Evolutionary conservation across 2,329 filamentous ascomycete genomes (phyloP), one percentile per base, ranked within the genome.

Genomic region (Ascocoryne sarcoides): DNA sequence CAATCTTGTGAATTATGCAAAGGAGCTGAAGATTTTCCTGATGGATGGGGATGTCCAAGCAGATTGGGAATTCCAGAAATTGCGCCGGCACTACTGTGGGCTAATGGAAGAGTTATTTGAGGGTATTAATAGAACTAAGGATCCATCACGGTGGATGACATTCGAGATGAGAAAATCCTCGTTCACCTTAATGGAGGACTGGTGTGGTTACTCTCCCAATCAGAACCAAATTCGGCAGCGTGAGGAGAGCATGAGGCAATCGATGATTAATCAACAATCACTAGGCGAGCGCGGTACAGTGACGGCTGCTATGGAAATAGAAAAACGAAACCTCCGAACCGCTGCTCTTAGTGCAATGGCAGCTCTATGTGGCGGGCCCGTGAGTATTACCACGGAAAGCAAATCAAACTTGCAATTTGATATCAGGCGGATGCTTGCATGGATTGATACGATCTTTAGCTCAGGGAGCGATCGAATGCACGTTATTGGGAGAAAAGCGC

Each of bases 141-240:
- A 95, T 45, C 84, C 88, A 2, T 82, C 86, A 4, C 76, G 87
- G 21, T 98, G 92, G 90, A 92, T 98, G 77, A 89, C 92, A 0
- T 98, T 98, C 56, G 92, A 98, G 60, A 86, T 89, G 10, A 75
- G 93, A 30, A 95, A 95, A 59, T 95, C 92, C 4, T 84, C 90
- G 0, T 98, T 98, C 58, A 82, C 89, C 0, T 67, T 98, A 35
- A 96, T 98, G 89, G 92, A 98, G 62, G 90, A 96, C 50, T 98
- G 93, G 93, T 98, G 92, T 59, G 92, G 92, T 2, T 95, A 93
- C 60, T 95, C 89, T 5, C 87, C 89, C 0, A 95, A 95, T 49
- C 87, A 93, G 58, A 71, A 67, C 10, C 84, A 93, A 49, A 84
- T 95, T 30, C 76, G 81, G 4, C 79, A 82, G 43, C 75, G 87